Evolutionary conservation across 805 yeast genomes (phyloP), one percentile per base, ranked within the genome.

Genomic region (Deakozyma indianensis): DNA sequence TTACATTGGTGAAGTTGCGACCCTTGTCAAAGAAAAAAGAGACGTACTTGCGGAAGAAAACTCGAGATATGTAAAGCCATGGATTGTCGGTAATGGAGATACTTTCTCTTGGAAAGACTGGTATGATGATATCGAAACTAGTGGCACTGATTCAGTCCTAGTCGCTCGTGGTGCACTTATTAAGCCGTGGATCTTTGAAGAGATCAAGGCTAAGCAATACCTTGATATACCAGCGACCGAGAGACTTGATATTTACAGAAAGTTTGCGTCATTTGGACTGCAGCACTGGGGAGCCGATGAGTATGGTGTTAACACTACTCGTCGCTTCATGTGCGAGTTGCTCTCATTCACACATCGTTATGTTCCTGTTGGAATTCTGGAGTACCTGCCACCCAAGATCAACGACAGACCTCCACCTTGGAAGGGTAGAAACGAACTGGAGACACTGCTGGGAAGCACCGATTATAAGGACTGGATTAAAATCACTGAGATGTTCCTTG

Each of bases 141-240:
- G 74, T 24, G 82, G 83, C 21, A 78, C 90, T 47, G 98, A 92
- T 65, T 78, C 92, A 24, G 94, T 87, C 16, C 92, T 94, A 96
- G 85, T 92, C 45, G 98, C 97, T 2, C 75, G 99, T 57, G 98
- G 97, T 46, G 97, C 97, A 1, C 73, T 92, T 52, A 88, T 92
- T 60, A 92, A 92, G 65, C 99, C 99, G 28, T 92, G 99, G 99
- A 84, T 92, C 44, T 92, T 90, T 55, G 96, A 92, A 66, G 99
- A 92, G 65, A 75, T 92, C 47, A 94, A 90, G 48, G 70, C 90
- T 4, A 77, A 79, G 55, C 97, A 92, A 63, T 79, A 86, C 61
- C 64, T 92, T 50, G 99, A 92, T 62, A 92, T 90, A 66, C 70
- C 85, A 1, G 80, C 95, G n/a, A 69, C 80, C 20, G 96, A 92